Base-by-base conservation (phyloP, 805 yeast genomes). In the Schwanniomyces sp. region DNA sequence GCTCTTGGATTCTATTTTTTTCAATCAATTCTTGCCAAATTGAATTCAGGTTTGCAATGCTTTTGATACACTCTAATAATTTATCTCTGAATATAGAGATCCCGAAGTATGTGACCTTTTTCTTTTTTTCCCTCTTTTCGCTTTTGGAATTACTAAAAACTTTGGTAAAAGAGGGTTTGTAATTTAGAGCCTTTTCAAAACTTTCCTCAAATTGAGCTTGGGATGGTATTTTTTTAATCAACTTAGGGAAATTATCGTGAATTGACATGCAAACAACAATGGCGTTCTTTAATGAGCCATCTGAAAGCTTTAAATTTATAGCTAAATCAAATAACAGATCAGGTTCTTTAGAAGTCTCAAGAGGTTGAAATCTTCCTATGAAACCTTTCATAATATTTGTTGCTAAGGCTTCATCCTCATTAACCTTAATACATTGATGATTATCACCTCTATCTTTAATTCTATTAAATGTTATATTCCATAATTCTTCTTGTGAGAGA, bases 371-470 rank as follows among this genome's bases (percentile, higher is more conserved):
- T 47, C 94, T 69, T 5, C 73, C 72, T 41, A 88, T 70, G 58
- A 92, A 91, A 0, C 91, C 90, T 27, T 70, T 69, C 88, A 92
- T 82, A 28, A 94, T 85, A 17, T 74, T 77, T 29, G 72, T 65
- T 0, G 88, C 83, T 44, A 75, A 71, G 14, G 66, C 64, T 4
- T 71, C 70, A 8, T 84, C 82, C 46, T 78, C 74, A 0, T 58
- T 62, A 4, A 72, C 75, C 53, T 85, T 82, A 34, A 94, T 88
- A 1, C 91, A 82, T 62, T 88, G 96, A 62, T 94, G 99, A 52
- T 88, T 85, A 58, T 91, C 91, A 2, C 97, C 97, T 55, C 99
- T 76, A 2, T 61, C 59, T 5, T 73, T 42, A 0, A 92, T 86
- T 46, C 97, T 74, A 0, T 70, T 62, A 7, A 69, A 64, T 0